Evolutionary conservation across 768 basidiomycete species (phyloP).

Genomic region (Rhodotorula babjevae): DNA sequence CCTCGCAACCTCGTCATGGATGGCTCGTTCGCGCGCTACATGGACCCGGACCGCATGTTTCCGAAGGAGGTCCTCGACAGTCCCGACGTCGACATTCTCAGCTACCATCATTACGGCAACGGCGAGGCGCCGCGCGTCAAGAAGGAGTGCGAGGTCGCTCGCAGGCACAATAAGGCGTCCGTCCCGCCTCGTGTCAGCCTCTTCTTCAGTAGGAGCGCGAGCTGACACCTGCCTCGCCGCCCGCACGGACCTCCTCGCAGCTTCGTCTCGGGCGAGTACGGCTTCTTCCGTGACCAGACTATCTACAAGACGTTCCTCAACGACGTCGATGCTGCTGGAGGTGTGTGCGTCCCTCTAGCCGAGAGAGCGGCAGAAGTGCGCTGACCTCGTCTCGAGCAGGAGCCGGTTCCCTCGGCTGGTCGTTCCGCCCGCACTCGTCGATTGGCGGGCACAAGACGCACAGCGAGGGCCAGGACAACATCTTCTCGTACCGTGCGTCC

Average conservation of each 20-base stretch:
- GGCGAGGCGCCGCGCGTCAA: slow-evolving; percentile 39
- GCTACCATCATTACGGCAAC: slow-evolving; percentile 21
- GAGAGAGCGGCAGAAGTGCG: too few species aligned
- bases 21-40: slow-evolving; percentile 40
- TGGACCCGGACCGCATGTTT: slow-evolving; percentile 33
- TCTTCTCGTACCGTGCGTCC: slow-evolving; percentile 35
- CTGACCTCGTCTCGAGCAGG: background rate
- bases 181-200: background rate
- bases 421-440: slow-evolving; percentile 38
- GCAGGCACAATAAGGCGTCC: slow-evolving; percentile 39
- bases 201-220: too few species aligned
- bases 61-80: slow-evolving; percentile 33
- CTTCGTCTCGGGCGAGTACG: slow-evolving; percentile 43
- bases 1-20: slow-evolving; percentile 42
- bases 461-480: slow-evolving; percentile 30
- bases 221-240: too few species aligned
- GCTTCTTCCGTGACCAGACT: slow-evolving; percentile 35
- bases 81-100: slow-evolving; percentile 33
- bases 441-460: slow-evolving; percentile 43
- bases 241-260: background rate
- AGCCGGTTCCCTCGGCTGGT: slow-evolving; percentile 43
- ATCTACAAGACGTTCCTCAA: slow-evolving; percentile 38
- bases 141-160: slow-evolving; percentile 39
- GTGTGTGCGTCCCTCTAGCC: background rate
- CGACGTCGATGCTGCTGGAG: slow-evolving; percentile 27